Base-by-base conservation (phyloP, 148 eudicot species). In the Oxyria digyna region DNA sequence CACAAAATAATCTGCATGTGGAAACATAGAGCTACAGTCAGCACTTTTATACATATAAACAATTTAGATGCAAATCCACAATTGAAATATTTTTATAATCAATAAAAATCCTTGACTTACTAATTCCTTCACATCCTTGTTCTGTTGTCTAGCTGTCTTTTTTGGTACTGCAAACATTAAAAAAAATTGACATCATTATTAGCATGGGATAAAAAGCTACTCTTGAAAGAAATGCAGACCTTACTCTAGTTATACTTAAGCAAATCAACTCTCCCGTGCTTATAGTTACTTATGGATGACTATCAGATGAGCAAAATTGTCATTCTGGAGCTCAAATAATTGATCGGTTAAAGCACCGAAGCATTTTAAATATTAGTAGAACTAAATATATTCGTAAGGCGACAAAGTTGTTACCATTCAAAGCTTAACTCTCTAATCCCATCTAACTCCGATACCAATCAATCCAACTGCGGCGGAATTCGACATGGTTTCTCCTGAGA, bases 41-140 rank as follows among this genome's bases (percentile, higher is more conserved):
- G n/a, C n/a, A n/a, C n/a, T n/a, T n/a, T n/a, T n/a, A n/a, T n/a
- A n/a, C n/a, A n/a, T n/a, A n/a, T n/a, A n/a, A n/a, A n/a, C n/a
- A n/a, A n/a, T n/a, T n/a, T n/a, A n/a, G n/a, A n/a, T n/a, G n/a
- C n/a, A n/a, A n/a, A n/a, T n/a, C n/a, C n/a, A n/a, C n/a, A n/a
- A n/a, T n/a, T n/a, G n/a, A n/a, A n/a, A n/a, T n/a, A n/a, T n/a
- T n/a, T n/a, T n/a, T n/a, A n/a, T n/a, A n/a, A n/a, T n/a, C n/a
- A n/a, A n/a, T n/a, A 6, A 29, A 14, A 38, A 59, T 29, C 18
- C 18, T 29, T 14, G 71, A 42, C 82, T 79, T 80, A 92, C 98
- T 89, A 92, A 82, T 77, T 92, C 94, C 79, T 87, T 92, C 14
- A 84, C 96, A 77, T 92, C 98, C 83, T 86, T 89, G 82, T 78